These are phyloP conservation scores for Sporobolomyces roseus DNA, from an alignment of 768 basidiomycete species.

Conservation along the genomic window DNA sequence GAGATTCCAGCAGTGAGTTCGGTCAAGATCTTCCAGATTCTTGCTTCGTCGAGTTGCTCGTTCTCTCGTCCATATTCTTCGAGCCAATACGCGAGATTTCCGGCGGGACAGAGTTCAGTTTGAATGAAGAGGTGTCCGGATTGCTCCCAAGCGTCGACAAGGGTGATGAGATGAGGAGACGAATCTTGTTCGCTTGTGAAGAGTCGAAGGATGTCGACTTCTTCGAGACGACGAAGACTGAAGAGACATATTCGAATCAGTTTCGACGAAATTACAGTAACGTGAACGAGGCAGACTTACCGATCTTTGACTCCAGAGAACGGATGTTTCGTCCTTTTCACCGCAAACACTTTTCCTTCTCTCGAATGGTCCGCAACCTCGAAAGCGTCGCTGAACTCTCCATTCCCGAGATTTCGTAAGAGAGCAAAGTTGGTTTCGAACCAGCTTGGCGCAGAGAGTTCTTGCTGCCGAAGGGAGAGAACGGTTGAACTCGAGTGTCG, in stretches of 20 bases:
- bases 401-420: slow-evolving; percentile 76
- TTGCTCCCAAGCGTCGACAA: slow-evolving; percentile 95
- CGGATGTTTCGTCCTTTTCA: slow-evolving; percentile 82
- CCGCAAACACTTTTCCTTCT: slow-evolving; percentile 60
- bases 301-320: slow-evolving; percentile 88
- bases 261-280: neutral
- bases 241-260: neutral
- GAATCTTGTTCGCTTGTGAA: slow-evolving; percentile 53
- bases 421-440: slow-evolving; percentile 79
- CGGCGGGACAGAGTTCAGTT: slow-evolving; percentile 89
- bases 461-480: slow-evolving; percentile 32
- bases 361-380: slow-evolving; percentile 54
- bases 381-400: slow-evolving; percentile 90
- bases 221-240: slow-evolving; percentile 75
- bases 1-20: slow-evolving; percentile 82
- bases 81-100: slow-evolving; percentile 84
- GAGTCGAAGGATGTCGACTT: slow-evolving; percentile 84
- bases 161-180: slow-evolving; percentile 70
- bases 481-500: slow-evolving; percentile 38
- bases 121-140: slow-evolving; percentile 80
- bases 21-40: slow-evolving; percentile 91
- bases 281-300: slow-evolving; percentile 54
- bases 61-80: slow-evolving; percentile 77
- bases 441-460: slow-evolving; percentile 43
- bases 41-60: slow-evolving; percentile 79